A percentile compares a stretch with the other conserved stretches of the same genome.
Evolutionary conservation across 768 basidiomycete species (phyloP).

Genomic region (Trichaptum fuscoviolaceum): DNA sequence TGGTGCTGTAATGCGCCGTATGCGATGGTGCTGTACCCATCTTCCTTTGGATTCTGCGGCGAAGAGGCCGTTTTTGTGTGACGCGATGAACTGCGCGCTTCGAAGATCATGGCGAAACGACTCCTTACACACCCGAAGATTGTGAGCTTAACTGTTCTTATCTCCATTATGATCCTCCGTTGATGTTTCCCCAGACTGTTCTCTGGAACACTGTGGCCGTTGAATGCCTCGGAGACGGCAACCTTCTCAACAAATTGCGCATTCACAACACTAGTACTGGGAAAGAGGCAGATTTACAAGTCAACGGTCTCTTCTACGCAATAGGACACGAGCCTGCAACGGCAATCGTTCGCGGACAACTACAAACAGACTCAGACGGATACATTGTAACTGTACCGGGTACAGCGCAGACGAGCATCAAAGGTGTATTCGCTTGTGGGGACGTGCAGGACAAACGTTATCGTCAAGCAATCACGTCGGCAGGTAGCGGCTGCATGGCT

Average conservation of each 20-base stretch:
- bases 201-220: constrained; percentile 93
- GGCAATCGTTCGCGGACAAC: constrained; percentile 74
- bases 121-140: constrained; percentile 87
- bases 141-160: constrained; percentile 34
- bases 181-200: constrained; percentile 45
- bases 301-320: constrained; percentile 94
- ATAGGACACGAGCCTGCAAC: constrained; percentile 95
- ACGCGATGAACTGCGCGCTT: constrained; percentile 87
- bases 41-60: too few species aligned
- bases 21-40: too few species aligned
- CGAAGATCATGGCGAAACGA: constrained; percentile 98
- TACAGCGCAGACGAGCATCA: constrained; percentile 89
- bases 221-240: constrained; percentile 93
- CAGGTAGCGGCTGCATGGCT: constrained; percentile 94
- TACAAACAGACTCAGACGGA: constrained; percentile 88
- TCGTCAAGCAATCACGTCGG: constrained; percentile 89
- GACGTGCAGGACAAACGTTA: constrained; percentile 98
- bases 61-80: constrained; percentile 95
- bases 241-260: constrained; percentile 80
- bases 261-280: constrained; percentile 79
- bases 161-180: not conserved
- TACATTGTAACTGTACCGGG: constrained; percentile 97
- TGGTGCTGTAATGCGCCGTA: too few species aligned
- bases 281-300: constrained; percentile 78
- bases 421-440: constrained; percentile 97